Conservation (phyloP, 1,284 basidiomycete genomes). For the Moniliella sp. region DNA sequence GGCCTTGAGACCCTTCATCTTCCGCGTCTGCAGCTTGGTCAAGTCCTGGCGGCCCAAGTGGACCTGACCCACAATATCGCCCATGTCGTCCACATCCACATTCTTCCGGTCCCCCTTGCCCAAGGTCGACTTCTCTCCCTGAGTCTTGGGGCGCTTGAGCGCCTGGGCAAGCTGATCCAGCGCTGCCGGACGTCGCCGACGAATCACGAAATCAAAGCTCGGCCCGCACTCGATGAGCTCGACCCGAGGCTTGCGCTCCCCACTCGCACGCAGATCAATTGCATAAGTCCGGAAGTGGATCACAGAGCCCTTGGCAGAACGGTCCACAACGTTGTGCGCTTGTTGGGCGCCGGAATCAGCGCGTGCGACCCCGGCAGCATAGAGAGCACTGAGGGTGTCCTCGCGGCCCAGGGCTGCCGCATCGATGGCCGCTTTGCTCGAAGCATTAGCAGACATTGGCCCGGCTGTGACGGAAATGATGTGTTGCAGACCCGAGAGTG, state of each 20-base stretch:
- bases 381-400: constrained; percentile 2
- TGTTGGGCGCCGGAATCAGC: too few species aligned
- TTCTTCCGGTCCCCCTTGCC: constrained; percentile 55
- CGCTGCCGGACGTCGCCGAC: constrained; percentile 54
- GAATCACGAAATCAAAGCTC: constrained; percentile 58
- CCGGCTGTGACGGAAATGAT: constrained; percentile 45
- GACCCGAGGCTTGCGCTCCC: constrained; percentile 54
- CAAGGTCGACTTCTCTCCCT: constrained; percentile 47
- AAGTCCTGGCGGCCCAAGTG: constrained; percentile 81
- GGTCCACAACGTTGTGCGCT: constrained; percentile 28
- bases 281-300: constrained; percentile 78
- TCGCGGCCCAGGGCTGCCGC: too few species aligned
- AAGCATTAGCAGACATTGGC: too few species aligned
- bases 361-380: constrained; percentile 3
- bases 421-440: too few species aligned
- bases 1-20: constrained; percentile 68
- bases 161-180: constrained; percentile 59
- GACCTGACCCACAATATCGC: constrained; percentile 69
- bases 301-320: constrained; percentile 43
- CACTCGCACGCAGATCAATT: constrained; percentile 44
- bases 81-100: constrained; percentile 90
- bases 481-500: constrained; percentile 65
- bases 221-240: constrained; percentile 77
- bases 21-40: constrained; percentile 58
- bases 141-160: constrained; percentile 61